Evolutionary conservation across 345 rosid genomes (phyloP).

Genomic region (Lagerstroemia speciosa): DNA sequence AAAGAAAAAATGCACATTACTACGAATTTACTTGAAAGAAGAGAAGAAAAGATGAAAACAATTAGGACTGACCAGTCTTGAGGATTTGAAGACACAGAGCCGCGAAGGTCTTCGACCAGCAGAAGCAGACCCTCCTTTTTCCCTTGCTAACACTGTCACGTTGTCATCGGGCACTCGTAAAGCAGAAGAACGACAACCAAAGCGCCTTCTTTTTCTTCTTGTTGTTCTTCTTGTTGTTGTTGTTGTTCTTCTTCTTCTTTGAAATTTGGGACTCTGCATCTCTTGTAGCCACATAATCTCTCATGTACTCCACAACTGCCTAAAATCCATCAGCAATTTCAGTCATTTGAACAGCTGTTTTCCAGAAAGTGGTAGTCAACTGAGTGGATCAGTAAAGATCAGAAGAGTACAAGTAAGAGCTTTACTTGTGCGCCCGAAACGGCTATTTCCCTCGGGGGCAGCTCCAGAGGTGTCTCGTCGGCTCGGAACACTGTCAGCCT

Average conservation of each 20-base stretch:
- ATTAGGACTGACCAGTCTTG: no score
- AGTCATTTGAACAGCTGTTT: neutral
- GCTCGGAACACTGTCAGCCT: slow-evolving; percentile 38
- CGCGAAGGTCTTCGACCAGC: no score
- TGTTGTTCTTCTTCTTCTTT: slow-evolving; percentile 23
- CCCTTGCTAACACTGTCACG: no score
- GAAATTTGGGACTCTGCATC: slow-evolving; percentile 14
- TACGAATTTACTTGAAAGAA: no score
- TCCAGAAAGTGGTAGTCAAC: no score
- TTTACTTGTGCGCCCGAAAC: slow-evolving; percentile 53
- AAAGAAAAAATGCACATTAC: no score
- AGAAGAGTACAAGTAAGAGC: slow-evolving; percentile 1
- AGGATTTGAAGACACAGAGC: no score
- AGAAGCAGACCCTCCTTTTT: no score
- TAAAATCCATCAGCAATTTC: slow-evolving; percentile 11
- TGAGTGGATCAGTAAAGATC: neutral
- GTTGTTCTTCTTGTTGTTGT: no score
- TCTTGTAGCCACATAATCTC: slow-evolving; percentile 25
- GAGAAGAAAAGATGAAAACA: no score
- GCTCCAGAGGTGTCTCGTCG: slow-evolving; percentile 53
- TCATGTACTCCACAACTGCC: slow-evolving; percentile 53
- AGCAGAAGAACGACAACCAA: slow-evolving; percentile 18
- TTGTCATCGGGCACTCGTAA: neutral
- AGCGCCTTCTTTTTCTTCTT: slow-evolving; percentile 22
- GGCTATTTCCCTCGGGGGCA: slow-evolving; percentile 45